A percentile compares a stretch with the other conserved stretches of the same genome.
Conservation (phyloP, 306 rosid genomes). For the Quillaja saponaria region DNA sequence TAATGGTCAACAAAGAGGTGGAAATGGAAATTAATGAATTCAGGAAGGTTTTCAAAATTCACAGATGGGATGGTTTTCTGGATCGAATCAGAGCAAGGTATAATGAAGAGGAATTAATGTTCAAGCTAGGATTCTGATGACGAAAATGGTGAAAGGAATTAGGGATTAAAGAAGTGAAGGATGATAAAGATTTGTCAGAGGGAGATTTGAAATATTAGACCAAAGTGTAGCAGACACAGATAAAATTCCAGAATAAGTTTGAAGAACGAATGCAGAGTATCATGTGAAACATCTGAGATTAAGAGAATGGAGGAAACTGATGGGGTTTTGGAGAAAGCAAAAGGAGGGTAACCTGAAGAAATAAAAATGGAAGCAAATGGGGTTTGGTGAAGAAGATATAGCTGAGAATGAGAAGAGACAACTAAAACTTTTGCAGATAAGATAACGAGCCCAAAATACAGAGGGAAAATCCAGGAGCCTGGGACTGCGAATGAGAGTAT, state of each 20-base stretch:
- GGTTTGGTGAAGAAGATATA: constrained; percentile 8
- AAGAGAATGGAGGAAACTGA: constrained; percentile 24
- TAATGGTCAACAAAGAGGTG: constrained; percentile 52
- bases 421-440: background rate
- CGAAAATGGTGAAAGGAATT: constrained; percentile 59
- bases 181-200: constrained; percentile 36
- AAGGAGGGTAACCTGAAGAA: constrained; percentile 18
- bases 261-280: background rate
- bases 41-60: constrained; percentile 61
- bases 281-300: constrained; percentile 10
- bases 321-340: constrained; percentile 4
- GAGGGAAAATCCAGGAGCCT: constrained; percentile 5
- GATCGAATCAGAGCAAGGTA: constrained; percentile 65
- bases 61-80: constrained; percentile 59
- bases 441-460: constrained; percentile 19
- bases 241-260: constrained; percentile 6
- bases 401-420: background rate
- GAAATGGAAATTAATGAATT: constrained; percentile 52
- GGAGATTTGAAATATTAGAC: constrained; percentile 2
- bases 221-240: constrained; percentile 24
- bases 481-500: constrained; percentile 13
- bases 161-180: constrained; percentile 56
- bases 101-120: constrained; percentile 48
- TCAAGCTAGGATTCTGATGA: constrained; percentile 59
- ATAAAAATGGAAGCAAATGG: constrained; percentile 8